phyloP scores from a whole-genome alignment of 2,329 filamentous ascomycete species.

The Zymoseptoria crescenta region DNA sequence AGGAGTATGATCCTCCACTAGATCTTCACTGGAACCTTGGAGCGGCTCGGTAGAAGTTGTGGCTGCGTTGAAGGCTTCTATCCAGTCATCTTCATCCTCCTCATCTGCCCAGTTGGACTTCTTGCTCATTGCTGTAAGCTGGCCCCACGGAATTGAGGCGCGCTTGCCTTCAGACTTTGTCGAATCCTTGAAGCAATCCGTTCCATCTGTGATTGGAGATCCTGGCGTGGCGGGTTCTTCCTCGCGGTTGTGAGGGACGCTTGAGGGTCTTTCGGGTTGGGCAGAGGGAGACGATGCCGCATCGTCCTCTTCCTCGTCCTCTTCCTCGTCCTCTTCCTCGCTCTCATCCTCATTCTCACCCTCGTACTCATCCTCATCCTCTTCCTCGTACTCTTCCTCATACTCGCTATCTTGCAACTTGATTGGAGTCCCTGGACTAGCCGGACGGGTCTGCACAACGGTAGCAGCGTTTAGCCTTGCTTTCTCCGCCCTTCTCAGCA shows the following conservation, averaged over 20 bases:
- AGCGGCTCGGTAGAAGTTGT: neutral
- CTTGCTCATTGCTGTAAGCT: neutral
- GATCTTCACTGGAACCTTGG: neutral
- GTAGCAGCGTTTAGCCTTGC: no score
- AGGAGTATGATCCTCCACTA: neutral
- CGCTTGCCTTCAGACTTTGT: neutral
- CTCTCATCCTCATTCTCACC: neutral
- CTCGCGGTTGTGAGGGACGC: neutral
- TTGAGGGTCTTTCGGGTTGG: neutral
- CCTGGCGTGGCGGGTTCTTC: neutral
- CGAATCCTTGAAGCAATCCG: neutral
- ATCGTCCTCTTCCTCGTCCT: neutral
- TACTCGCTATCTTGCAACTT: neutral
- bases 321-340: neutral
- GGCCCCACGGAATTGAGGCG: neutral
- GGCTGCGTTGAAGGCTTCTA: neutral
- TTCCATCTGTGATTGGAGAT: neutral
- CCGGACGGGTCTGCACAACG: no score
- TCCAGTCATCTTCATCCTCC: neutral
- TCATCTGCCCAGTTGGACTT: neutral
- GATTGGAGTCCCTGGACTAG: neutral
- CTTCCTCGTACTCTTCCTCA: neutral
- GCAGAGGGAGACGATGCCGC: neutral
- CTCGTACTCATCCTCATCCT: neutral
- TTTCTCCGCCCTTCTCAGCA: neutral